phyloP scores from a whole-genome alignment of 179 eudicot species.

The Gypsophila paniculata region DNA sequence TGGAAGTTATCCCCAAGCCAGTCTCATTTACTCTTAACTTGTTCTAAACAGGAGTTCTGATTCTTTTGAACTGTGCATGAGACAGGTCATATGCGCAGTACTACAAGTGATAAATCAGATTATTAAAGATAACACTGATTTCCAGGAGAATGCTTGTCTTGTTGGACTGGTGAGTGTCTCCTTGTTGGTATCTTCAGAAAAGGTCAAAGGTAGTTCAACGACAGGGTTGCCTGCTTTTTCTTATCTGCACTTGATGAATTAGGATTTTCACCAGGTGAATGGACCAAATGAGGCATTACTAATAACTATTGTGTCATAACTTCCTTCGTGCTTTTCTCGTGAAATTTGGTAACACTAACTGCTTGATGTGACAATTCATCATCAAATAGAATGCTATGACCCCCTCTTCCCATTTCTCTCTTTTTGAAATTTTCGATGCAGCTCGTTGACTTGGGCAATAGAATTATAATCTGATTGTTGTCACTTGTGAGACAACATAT shows the following conservation, averaged over 20 bases:
- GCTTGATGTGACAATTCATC: neutral
- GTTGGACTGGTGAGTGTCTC: constrained; percentile 81
- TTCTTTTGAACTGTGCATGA: constrained; percentile 7
- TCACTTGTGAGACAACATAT: neutral
- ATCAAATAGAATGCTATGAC: neutral
- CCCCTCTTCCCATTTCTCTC: neutral
- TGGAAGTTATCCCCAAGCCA: neutral
- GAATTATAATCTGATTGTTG: neutral
- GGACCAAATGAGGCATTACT: neutral
- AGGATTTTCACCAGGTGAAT: neutral
- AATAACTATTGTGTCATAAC: neutral
- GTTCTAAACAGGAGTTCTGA: neutral
- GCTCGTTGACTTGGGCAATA: constrained; percentile 5
- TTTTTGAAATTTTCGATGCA: neutral
- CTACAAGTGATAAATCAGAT: constrained; percentile 88
- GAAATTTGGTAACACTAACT: neutral
- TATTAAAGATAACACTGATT: constrained; percentile 76
- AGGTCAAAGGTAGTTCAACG: neutral
- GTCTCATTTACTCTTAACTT: neutral
- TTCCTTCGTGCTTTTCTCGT: neutral
- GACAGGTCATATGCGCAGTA: constrained; percentile 87
- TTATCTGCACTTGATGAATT: neutral
- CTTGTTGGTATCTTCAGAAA: constrained; percentile 3
- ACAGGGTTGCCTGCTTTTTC: neutral
- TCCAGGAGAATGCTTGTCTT: constrained; percentile 97